Base-by-base conservation (phyloP, 345 rosid species). In the Isatis tinctoria region DNA sequence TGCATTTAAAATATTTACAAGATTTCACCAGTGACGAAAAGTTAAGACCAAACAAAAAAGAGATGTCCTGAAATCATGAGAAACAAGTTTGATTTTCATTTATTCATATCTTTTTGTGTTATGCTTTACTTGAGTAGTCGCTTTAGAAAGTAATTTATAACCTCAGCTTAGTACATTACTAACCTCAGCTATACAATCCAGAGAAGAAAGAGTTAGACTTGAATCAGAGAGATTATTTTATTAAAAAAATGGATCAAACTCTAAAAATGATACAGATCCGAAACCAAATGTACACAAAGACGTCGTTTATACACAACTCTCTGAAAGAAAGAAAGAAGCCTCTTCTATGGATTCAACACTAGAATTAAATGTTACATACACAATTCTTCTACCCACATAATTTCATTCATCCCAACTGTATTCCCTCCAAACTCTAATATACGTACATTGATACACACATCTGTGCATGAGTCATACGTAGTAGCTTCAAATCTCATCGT, bases 341-440 rank as follows among this genome's bases (percentile, higher is more conserved):
- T 68, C 71, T 76, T 63, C 71, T 76, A 39, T 70, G 27, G 32
- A 61, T 61, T 75, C 65, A 69, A 60, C 73, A 60, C 14, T 39
- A 61, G 36, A 32, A 39, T 32, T 39, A 60, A 51, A 52, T 67
- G 53, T 67, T 41, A 69, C 65, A 68, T 26, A 74, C 63, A 60
- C 58, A 58, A n/a, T 60, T 32, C 54, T 39, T 27, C 73, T 66
- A 58, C 63, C 45, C 63, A 30, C 64, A 56, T 22, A 9, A 44
- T 54, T 45, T n/a, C 39, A 35, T 72, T 44, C 62, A 36, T 35
- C 26, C 41, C 12, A 57, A 22, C 16, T 43, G 65, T 45, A 47
- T 22, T n/a, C 10, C 43, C 58, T 56, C 57, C 47, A 67, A 30
- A 61, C 66, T 61, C 60, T 39, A 45, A 49, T 24, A 40, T 67